Evolutionary conservation across 2,329 filamentous ascomycete species (phyloP).

Genomic region (Leptographium wingfieldii): DNA sequence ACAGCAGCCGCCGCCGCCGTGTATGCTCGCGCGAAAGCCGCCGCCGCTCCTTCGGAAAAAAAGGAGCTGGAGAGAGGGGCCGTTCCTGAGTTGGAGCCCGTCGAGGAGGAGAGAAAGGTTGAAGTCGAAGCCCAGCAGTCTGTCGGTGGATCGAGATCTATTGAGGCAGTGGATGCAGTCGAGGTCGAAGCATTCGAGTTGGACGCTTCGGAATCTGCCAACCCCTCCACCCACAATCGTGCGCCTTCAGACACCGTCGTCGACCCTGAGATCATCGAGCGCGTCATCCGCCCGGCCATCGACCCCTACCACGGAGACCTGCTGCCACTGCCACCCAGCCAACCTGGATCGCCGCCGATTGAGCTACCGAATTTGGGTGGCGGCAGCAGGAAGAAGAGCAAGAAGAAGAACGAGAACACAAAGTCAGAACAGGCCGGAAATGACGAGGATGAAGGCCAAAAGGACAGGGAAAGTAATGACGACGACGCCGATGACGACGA

Average conservation of each 20-base stretch:
- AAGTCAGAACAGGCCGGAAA: not conserved
- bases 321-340: slow-evolving; percentile 49
- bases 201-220: not conserved
- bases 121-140: not conserved
- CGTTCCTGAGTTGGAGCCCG: not conserved
- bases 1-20: slow-evolving; percentile 29
- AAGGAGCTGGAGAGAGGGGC: slow-evolving; percentile 19
- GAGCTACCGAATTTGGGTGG: slow-evolving; percentile 2
- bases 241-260: slow-evolving; percentile 22
- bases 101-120: not conserved
- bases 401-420: not conserved
- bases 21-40: slow-evolving; percentile 31
- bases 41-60: slow-evolving; percentile 27
- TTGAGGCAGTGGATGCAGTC: not conserved
- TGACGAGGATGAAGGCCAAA: not conserved
- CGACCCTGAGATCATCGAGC: slow-evolving; percentile 45
- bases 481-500: not conserved
- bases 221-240: not conserved
- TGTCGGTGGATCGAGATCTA: not conserved
- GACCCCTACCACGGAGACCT: slow-evolving; percentile 55
- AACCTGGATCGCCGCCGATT: slow-evolving; percentile 34
- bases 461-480: not conserved
- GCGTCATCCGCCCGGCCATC: slow-evolving; percentile 50
- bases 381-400: not conserved
- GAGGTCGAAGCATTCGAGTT: not conserved